phyloP scores from a whole-genome alignment of 2,329 filamentous ascomycete genomes.

The Elsinoe fawcettii region DNA sequence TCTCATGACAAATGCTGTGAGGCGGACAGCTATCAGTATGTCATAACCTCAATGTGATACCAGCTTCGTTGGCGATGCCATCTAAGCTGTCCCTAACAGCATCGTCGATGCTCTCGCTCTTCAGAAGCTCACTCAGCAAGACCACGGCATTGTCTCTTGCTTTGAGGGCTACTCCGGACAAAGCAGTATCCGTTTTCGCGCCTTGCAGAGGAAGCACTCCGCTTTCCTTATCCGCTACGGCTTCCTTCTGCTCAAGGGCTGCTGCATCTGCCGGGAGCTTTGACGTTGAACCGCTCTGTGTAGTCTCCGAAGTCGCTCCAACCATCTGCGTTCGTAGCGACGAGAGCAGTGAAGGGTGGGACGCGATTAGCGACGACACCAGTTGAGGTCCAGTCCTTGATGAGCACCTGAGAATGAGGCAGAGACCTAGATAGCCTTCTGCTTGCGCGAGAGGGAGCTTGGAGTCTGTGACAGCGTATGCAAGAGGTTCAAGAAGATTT shows the following conservation, averaged over 20 bases:
- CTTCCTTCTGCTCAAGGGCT: slow-evolving; percentile 18
- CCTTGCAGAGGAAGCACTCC: slow-evolving; percentile 1
- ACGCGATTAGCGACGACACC: not conserved
- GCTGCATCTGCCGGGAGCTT: not conserved
- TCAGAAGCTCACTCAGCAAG: slow-evolving; percentile 33
- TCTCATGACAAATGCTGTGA: not conserved
- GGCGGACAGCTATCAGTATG: not conserved
- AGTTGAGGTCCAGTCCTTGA: not conserved
- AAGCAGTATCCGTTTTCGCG: slow-evolving; percentile 6
- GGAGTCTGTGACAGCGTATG: slow-evolving; percentile 14
- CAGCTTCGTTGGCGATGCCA: slow-evolving; percentile 9
- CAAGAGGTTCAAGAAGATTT: slow-evolving; percentile 13
- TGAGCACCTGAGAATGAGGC: slow-evolving; percentile 6
- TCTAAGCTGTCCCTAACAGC: slow-evolving; percentile 17
- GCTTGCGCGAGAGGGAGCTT: slow-evolving; percentile 16
- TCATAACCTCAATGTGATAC: slow-evolving; percentile 13
- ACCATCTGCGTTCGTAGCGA: not conserved
- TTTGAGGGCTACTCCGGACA: slow-evolving; percentile 30
- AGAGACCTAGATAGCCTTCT: slow-evolving; percentile 17
- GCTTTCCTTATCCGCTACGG: slow-evolving; percentile 21
- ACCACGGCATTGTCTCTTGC: slow-evolving; percentile 30
- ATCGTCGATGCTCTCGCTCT: slow-evolving; percentile 31
- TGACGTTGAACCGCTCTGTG: not conserved
- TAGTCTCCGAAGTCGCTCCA: not conserved
- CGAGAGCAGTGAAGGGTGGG: not conserved